Percentiles rank a stretch among this genome's conserved stretches.
phyloP scores from a whole-genome alignment of 805 yeast genomes.

The Saccharomycopsis sp. region DNA sequence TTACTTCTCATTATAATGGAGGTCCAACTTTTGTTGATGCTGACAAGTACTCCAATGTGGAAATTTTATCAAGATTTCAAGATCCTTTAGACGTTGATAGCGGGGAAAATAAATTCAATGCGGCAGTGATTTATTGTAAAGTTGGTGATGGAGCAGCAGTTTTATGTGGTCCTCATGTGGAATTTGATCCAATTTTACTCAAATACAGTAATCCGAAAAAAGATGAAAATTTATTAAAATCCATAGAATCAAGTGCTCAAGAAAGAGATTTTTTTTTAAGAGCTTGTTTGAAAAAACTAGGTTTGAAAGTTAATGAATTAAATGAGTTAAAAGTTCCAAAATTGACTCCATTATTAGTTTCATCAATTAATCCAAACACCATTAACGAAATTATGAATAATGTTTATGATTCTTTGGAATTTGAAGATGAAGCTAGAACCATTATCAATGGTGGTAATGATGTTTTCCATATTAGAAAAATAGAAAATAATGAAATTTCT shows the following conservation, averaged over 20 bases:
- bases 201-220: constrained; percentile 25
- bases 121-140: constrained; percentile 63
- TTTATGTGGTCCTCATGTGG: constrained; percentile 85
- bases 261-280: constrained; percentile 47
- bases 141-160: constrained; percentile 71
- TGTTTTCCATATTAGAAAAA: constrained; percentile 18
- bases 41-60: constrained; percentile 44
- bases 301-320: constrained; percentile 54
- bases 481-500: constrained; percentile 8
- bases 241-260: constrained; percentile 33
- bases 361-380: constrained; percentile 29
- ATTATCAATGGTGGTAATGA: constrained; percentile 27
- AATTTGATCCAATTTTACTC: constrained; percentile 52
- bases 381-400: constrained; percentile 26
- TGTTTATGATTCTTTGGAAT: too few species aligned
- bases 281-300: constrained; percentile 46
- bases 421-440: constrained; percentile 31
- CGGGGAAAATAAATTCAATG: constrained; percentile 29
- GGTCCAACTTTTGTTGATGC: constrained; percentile 84
- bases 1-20: constrained; percentile 62
- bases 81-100: constrained; percentile 43
- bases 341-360: constrained; percentile 54
- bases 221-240: constrained; percentile 27
- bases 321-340: constrained; percentile 44
- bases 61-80: constrained; percentile 60